phyloP scores from a whole-genome alignment of 73 alveolate genomes.

The Uronychia binucleata region DNA sequence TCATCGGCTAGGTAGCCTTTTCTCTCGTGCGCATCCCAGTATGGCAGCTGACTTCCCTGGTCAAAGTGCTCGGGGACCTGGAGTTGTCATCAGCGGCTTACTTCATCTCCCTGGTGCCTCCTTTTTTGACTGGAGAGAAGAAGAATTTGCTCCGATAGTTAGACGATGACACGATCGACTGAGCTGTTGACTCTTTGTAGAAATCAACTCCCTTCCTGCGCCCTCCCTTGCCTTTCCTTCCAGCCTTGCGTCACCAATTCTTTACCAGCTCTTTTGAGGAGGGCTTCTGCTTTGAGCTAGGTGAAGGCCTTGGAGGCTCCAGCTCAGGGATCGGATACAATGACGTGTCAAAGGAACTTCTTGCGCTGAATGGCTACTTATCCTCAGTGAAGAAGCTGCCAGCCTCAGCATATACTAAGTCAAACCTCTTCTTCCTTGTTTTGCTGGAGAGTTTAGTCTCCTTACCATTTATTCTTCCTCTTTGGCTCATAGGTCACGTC shows the following conservation, averaged over 20 bases:
- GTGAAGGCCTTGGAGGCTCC: not conserved
- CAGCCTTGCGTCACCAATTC: too few relatives aligned
- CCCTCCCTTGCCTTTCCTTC: too few relatives aligned
- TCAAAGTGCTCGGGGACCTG: not conserved
- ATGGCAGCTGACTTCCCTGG: too few relatives aligned
- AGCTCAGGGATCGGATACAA: constrained; percentile 38
- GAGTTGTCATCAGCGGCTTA: not conserved
- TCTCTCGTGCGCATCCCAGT: too few relatives aligned
- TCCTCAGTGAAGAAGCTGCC: constrained; percentile 28
- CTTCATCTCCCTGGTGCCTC: not conserved
- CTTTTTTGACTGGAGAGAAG: not conserved
- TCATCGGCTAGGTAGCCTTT: too few relatives aligned
- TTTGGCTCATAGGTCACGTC: constrained; percentile 61
- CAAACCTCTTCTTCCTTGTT: constrained; percentile 1
- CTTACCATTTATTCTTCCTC: not conserved
- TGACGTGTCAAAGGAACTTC: constrained; percentile 13
- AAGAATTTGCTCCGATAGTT: not conserved
- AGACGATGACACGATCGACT: constrained; percentile 8
- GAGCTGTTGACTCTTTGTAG: too few relatives aligned
- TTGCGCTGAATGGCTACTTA: constrained; percentile 5
- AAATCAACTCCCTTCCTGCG: too few relatives aligned
- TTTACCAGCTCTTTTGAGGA: too few relatives aligned
- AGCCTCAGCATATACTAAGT: constrained; percentile 10
- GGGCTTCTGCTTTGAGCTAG: too few relatives aligned
- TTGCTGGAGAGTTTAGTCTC: not conserved